These are phyloP conservation scores for Hymenoscyphus repandus DNA, from an alignment of 2,329 filamentous ascomycete species.

Conservation along the genomic window DNA sequence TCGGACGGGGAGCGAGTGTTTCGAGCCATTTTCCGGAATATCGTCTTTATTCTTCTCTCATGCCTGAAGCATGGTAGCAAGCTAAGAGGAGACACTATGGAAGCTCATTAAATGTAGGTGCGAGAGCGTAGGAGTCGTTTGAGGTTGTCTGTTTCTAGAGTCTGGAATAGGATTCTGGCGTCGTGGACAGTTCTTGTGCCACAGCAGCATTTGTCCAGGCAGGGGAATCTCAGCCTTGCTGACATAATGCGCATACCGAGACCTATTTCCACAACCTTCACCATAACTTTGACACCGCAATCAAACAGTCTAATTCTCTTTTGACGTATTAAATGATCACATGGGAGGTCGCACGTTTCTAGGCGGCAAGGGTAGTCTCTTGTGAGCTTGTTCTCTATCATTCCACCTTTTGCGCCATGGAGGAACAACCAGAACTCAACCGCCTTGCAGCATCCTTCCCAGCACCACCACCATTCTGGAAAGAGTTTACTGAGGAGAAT, in stretches of 20 bases:
- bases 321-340: too few relatives aligned
- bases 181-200: too few relatives aligned
- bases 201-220: not conserved
- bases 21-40: slow-evolving; percentile 16
- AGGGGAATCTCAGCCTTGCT: not conserved
- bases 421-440: slow-evolving; percentile 45
- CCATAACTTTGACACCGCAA: not conserved
- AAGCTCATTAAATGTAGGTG: not conserved
- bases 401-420: slow-evolving; percentile 42
- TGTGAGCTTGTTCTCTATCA: not conserved
- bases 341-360: not conserved
- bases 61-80: slow-evolving; percentile 11
- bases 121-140: not conserved
- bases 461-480: slow-evolving; percentile 84
- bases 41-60: slow-evolving; percentile 1
- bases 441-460: slow-evolving; percentile 67
- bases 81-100: slow-evolving; percentile 7
- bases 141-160: not conserved
- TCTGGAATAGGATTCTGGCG: too few relatives aligned
- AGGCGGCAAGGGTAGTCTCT: not conserved
- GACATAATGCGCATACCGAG: not conserved
- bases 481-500: slow-evolving; percentile 76
- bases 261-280: not conserved
- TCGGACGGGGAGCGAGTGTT: slow-evolving; percentile 15
- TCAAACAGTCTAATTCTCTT: too few relatives aligned